Evolutionary conservation across 2,329 filamentous ascomycete species (phyloP).

Genomic region (Epichloe hybrida): DNA sequence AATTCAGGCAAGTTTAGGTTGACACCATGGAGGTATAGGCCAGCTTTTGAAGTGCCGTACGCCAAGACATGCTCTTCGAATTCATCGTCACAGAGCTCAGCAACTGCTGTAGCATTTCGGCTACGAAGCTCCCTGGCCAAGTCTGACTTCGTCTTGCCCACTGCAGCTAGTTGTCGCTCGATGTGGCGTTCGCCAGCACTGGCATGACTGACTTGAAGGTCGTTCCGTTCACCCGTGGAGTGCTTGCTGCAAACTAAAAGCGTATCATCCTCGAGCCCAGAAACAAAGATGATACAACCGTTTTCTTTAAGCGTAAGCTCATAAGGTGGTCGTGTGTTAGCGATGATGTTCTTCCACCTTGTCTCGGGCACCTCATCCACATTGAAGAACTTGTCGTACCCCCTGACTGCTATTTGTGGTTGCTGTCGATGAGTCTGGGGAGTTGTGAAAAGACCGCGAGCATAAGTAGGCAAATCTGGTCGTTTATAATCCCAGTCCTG

Average conservation of each 20-base stretch:
- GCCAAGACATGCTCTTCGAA: slow-evolving; percentile 96
- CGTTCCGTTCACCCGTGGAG: slow-evolving; percentile 70
- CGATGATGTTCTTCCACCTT: slow-evolving; percentile 66
- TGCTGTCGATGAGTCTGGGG: slow-evolving; percentile 46
- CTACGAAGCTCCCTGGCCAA: slow-evolving; percentile 61
- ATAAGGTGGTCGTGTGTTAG: slow-evolving; percentile 71
- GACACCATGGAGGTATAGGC: slow-evolving; percentile 89
- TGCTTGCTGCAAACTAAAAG: slow-evolving; percentile 98
- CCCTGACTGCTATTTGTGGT: slow-evolving; percentile 70
- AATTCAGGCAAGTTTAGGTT: slow-evolving; percentile 94
- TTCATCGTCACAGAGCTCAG: slow-evolving; percentile 86
- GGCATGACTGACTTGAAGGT: slow-evolving; percentile 67
- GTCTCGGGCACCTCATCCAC: slow-evolving; percentile 70
- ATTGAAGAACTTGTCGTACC: slow-evolving; percentile 99
- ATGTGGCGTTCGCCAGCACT: slow-evolving; percentile 70
- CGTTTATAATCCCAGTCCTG: slow-evolving; percentile 96
- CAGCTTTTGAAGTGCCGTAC: slow-evolving; percentile 69
- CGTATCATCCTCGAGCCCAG: slow-evolving; percentile 77
- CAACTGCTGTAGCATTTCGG: slow-evolving; percentile 84
- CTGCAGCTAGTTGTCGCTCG: slow-evolving; percentile 59
- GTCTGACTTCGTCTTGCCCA: slow-evolving; percentile 68
- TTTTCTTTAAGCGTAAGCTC: slow-evolving; percentile 97
- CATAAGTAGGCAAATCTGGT: slow-evolving; percentile 73
- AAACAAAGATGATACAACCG: slow-evolving; percentile 97
- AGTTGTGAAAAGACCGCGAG: slow-evolving; percentile 83